A percentile compares a stretch with the other conserved stretches of the same genome.
Evolutionary conservation across 139 green algal genomes (phyloP).

Genomic region (Axilococcus clingmanii): DNA sequence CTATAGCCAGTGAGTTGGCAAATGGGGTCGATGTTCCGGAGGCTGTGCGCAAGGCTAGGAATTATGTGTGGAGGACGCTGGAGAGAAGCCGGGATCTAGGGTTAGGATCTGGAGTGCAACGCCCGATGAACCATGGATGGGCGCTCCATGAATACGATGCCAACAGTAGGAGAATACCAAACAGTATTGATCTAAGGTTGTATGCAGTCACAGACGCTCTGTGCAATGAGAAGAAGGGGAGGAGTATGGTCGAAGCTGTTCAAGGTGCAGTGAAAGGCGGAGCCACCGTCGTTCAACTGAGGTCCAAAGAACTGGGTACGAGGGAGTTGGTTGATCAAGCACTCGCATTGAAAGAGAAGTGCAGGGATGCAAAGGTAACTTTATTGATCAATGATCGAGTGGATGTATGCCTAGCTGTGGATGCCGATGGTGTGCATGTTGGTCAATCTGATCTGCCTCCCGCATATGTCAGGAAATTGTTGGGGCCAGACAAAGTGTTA

Average conservation of each 20-base stretch:
- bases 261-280: constrained; percentile 66
- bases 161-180: constrained; percentile 1
- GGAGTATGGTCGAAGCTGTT: constrained; percentile 38
- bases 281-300: constrained; percentile 72
- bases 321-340: constrained; percentile 39
- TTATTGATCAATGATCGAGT: constrained; percentile 93
- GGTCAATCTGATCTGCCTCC: constrained; percentile 78
- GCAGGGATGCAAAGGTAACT: constrained; percentile 43
- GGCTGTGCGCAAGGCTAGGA: constrained; percentile 53
- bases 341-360: constrained; percentile 33
- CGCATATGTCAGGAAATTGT: constrained; percentile 34
- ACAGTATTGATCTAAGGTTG: constrained; percentile 38
- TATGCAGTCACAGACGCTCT: constrained; percentile 75
- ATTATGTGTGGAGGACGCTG: constrained; percentile 59
- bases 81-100: constrained; percentile 31
- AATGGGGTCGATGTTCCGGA: constrained; percentile 39
- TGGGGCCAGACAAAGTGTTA: constrained; percentile 65
- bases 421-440: constrained; percentile 76
- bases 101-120: constrained; percentile 50
- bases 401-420: constrained; percentile 78
- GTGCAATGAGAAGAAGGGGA: not conserved
- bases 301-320: constrained; percentile 72
- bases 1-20: constrained; percentile 81
- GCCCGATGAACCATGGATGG: constrained; percentile 65
- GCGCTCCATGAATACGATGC: constrained; percentile 12